Base-by-base conservation (phyloP, 345 rosid species). In the Kernera saxatilis region DNA sequence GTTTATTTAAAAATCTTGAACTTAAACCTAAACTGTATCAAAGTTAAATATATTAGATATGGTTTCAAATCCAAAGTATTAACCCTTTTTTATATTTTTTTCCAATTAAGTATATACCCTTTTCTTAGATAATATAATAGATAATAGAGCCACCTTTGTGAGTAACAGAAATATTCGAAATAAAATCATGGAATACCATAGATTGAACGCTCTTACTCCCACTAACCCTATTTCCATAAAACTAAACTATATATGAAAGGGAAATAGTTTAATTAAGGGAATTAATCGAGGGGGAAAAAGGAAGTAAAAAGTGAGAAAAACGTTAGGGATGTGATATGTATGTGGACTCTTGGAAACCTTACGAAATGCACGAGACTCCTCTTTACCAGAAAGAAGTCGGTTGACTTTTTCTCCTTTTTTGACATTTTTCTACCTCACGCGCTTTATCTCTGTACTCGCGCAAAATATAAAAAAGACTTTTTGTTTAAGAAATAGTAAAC, bases 311-410 rank as follows among this genome's bases (percentile, higher is more conserved):
- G 44, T 21, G 7, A 44, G 36, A 30, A 27, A 41, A 62, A 62
- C 36, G 54, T 62, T n/a, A 40, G 6, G 23, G 27, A 40, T 82
- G 79, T 78, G 82, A 45, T 62, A 76, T 82, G 96, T 62, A 76
- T 82, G 96, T 84, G 96, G 98, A 87, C 75, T 76, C 61, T 54
- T 82, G 72, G 81, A 87, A 90, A 90, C 95, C 98, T 84, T 84
- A 83, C 87, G 83, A 85, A 78, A 55, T 57, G 73, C 81, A 69
- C 48, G 32, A 75, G 70, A 75, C 57, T 35, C 64, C 61, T 30
- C n/a, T n/a, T 61, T 25, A 73, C 85, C 88, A 78, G 80, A 83
- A 83, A 84, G 57, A 70, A 75, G 46, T 73, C 57, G 77, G 93
- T 93, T 93, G 98, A 93, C 97, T 90, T 75, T 68, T 68, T 68